A percentile compares a stretch with the other conserved stretches of the same genome.
phyloP scores from a whole-genome alignment of 2,329 filamentous ascomycete species.

The Paracorniculantispora psalliotae region DNA sequence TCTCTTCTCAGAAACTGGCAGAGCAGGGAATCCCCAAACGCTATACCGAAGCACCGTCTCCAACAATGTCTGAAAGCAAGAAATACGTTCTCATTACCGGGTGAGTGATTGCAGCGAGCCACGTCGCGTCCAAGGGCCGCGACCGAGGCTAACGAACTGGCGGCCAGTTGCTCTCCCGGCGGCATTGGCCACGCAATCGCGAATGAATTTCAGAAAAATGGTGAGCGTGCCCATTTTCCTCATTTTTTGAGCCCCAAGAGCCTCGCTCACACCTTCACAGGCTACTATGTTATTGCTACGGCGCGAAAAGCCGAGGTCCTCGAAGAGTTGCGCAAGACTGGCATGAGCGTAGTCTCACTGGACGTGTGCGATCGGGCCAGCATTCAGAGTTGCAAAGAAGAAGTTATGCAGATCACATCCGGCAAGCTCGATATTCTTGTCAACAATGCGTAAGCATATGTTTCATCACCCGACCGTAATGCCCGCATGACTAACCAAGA shows the following conservation, averaged over 20 bases:
- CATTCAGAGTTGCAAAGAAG: conserved; percentile 42
- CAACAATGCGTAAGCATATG: conserved; percentile 47
- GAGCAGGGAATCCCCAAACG: too few species aligned
- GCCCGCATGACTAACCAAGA: not conserved
- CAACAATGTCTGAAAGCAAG: conserved; percentile 19
- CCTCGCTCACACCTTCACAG: conserved; percentile 25
- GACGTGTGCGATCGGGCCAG: conserved; percentile 50
- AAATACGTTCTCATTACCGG: conserved; percentile 48
- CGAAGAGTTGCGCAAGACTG: conserved; percentile 37
- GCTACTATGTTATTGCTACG: conserved; percentile 52
- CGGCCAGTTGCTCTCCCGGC: conserved; percentile 50
- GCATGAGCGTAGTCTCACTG: conserved; percentile 46
- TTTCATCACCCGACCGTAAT: not conserved
- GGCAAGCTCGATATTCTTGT: conserved; percentile 54
- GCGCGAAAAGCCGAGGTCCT: conserved; percentile 47
- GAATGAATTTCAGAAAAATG: conserved; percentile 24
- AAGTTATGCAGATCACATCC: conserved; percentile 43
- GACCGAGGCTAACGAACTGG: not conserved
- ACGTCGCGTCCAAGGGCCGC: not conserved
- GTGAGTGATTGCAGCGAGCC: conserved; percentile 25
- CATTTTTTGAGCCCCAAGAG: conserved; percentile 31
- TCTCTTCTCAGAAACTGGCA: too few species aligned
- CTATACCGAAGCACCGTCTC: too few species aligned
- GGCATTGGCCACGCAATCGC: conserved; percentile 54
- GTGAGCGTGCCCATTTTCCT: conserved; percentile 12